phyloP scores from a whole-genome alignment of 768 basidiomycete genomes.

The Lentinula boryana region DNA sequence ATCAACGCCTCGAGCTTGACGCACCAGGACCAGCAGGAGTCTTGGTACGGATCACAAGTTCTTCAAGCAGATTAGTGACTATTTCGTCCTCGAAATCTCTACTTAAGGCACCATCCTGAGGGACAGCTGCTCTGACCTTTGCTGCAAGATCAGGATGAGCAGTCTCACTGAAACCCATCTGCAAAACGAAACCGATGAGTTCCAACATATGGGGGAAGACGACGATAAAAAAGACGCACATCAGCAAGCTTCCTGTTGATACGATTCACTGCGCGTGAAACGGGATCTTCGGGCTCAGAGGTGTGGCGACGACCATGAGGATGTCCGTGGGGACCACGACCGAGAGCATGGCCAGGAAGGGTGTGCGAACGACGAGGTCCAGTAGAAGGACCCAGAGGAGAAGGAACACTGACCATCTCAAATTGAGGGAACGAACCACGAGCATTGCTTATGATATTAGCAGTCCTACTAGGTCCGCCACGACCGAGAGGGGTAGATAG shows the following conservation, averaged over 20 bases:
- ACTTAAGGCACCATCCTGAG: conserved; percentile 30
- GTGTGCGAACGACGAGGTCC: conserved; percentile 40
- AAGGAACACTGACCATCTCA: conserved; percentile 48
- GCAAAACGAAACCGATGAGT: conserved; percentile 3
- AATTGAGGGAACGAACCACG: conserved; percentile 54
- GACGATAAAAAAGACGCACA: conserved; percentile 32
- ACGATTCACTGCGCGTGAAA: conserved; percentile 37
- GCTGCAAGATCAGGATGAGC: conserved; percentile 45
- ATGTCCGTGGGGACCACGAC: conserved; percentile 17
- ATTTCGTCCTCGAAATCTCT: conserved; percentile 63
- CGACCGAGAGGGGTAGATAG: conserved; percentile 8
- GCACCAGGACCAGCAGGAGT: conserved; percentile 22
- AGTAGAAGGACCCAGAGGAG: not conserved
- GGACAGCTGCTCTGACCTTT: conserved; percentile 47
- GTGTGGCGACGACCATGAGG: not conserved
- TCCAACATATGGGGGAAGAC: not conserved
- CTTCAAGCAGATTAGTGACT: conserved; percentile 56
- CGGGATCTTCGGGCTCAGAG: conserved; percentile 18
- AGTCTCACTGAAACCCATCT: conserved; percentile 74
- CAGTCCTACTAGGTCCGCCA: not conserved
- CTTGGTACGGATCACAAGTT: conserved; percentile 40
- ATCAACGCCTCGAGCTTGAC: conserved; percentile 17
- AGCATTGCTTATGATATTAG: conserved; percentile 57
- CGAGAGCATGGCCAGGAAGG: conserved; percentile 27
- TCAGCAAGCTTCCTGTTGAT: conserved; percentile 58